phyloP scores from a whole-genome alignment of 148 eudicot genomes.

The Rhododendron molle region DNA sequence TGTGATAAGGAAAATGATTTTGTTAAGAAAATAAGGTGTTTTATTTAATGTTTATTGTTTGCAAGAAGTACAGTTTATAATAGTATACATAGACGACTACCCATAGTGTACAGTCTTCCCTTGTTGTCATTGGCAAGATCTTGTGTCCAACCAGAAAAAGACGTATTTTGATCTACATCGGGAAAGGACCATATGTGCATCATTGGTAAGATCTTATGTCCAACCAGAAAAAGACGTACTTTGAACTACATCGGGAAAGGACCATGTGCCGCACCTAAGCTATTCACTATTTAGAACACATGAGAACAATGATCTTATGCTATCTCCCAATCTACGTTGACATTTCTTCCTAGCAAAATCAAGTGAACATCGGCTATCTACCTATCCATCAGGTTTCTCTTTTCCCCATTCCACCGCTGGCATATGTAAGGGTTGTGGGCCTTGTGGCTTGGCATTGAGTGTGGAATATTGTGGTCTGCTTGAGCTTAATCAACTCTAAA shows the following conservation, averaged over 20 bases:
- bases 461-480: neutral
- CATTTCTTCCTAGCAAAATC: neutral
- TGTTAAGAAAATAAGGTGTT: neutral
- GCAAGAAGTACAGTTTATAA: neutral
- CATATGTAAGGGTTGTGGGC: neutral
- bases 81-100: neutral
- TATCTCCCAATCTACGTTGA: neutral
- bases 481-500: neutral
- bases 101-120: neutral
- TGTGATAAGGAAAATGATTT: too few species aligned
- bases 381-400: neutral
- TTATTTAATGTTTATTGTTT: neutral
- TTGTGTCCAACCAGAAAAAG: neutral
- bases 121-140: neutral
- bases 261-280: neutral
- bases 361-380: neutral
- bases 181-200: neutral
- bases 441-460: neutral
- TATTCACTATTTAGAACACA: neutral
- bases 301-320: neutral
- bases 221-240: neutral
- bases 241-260: neutral
- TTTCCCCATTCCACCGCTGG: neutral
- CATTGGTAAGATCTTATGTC: neutral
- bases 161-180: neutral